phyloP scores from a whole-genome alignment of 768 basidiomycete species.

The Lentinula boryana region DNA sequence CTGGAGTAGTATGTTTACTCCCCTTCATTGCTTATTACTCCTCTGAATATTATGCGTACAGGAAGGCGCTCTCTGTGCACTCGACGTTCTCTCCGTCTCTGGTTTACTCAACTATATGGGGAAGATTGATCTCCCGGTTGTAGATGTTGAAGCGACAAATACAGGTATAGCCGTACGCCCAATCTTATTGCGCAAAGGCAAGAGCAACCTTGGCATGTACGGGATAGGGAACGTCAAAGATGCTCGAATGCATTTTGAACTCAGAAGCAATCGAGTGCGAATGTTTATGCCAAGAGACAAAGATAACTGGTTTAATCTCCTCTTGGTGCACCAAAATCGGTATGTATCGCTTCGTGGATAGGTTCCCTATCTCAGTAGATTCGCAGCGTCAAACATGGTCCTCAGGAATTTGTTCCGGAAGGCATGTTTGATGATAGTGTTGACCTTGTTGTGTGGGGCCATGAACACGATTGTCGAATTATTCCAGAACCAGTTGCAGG shows the following conservation, averaged over 20 bases:
- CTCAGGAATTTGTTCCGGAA: slow-evolving; percentile 92
- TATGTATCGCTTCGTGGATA: slow-evolving; percentile 23
- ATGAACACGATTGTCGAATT: slow-evolving; percentile 97
- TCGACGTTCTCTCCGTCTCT: slow-evolving; percentile 90
- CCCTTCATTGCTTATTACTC: not conserved
- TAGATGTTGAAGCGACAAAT: slow-evolving; percentile 58
- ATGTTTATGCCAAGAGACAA: slow-evolving; percentile 96
- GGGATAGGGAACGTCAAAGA: slow-evolving; percentile 97
- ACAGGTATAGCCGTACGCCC: slow-evolving; percentile 85
- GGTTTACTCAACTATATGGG: slow-evolving; percentile 98
- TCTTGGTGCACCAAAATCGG: slow-evolving; percentile 96
- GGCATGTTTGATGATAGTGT: slow-evolving; percentile 96
- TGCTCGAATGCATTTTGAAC: slow-evolving; percentile 92
- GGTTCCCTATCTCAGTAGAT: not conserved
- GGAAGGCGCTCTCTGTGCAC: slow-evolving; percentile 94
- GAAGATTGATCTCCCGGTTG: slow-evolving; percentile 81
- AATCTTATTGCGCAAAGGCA: slow-evolving; percentile 86
- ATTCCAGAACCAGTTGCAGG: slow-evolving; percentile 87
- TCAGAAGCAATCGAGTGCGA: slow-evolving; percentile 86
- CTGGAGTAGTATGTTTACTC: slow-evolving; percentile 68
- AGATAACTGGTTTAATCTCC: slow-evolving; percentile 90
- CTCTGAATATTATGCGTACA: slow-evolving; percentile 21
- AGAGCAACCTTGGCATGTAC: slow-evolving; percentile 83
- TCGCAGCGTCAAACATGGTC: slow-evolving; percentile 85
- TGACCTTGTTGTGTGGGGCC: slow-evolving; percentile 95